phyloP scores from a whole-genome alignment of 495 filamentous ascomycete species.

The Saxispiralis lemnorum region DNA sequence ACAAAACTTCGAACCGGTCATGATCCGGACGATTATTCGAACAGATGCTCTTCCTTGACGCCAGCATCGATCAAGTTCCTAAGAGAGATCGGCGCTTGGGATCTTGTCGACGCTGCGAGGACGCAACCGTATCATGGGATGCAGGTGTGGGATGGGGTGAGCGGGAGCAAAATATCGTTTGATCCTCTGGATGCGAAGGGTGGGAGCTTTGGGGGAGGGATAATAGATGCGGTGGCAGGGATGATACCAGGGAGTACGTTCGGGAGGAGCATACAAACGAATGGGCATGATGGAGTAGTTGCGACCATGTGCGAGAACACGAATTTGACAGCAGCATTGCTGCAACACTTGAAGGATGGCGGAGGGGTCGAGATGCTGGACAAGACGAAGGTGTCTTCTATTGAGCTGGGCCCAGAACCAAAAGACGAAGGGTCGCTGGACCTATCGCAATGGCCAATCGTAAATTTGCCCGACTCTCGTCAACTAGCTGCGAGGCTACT shows the following conservation, averaged over 20 bases:
- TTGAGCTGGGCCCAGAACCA: conserved; percentile 52
- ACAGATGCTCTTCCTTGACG: conserved; percentile 86
- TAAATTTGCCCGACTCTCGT: conserved; percentile 43
- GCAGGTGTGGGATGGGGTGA: conserved; percentile 92
- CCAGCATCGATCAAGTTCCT: conserved; percentile 48
- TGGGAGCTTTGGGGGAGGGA: neutral
- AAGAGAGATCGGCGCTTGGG: conserved; percentile 62
- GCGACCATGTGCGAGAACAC: conserved; percentile 94
- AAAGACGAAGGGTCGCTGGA: conserved; percentile 38
- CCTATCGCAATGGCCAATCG: conserved; percentile 70
- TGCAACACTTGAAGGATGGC: conserved; percentile 50
- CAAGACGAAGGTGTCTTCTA: conserved; percentile 55
- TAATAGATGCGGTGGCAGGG: conserved; percentile 9
- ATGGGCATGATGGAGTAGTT: conserved; percentile 36
- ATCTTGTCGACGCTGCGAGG: conserved; percentile 47
- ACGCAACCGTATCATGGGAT: conserved; percentile 81
- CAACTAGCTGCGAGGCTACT: conserved; percentile 64
- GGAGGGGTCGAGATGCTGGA: conserved; percentile 53
- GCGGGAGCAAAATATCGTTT: conserved; percentile 72
- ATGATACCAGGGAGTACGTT: conserved; percentile 13
- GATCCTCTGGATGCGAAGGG: conserved; percentile 36
- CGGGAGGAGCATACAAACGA: conserved; percentile 2
- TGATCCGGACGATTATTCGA: conserved; percentile 60
- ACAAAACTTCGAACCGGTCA: conserved; percentile 43
- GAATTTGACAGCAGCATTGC: conserved; percentile 63